Evolutionary conservation across 179 eudicot genomes (phyloP), one percentile per base, ranked within the genome.

Genomic region (Silene coronaria): DNA sequence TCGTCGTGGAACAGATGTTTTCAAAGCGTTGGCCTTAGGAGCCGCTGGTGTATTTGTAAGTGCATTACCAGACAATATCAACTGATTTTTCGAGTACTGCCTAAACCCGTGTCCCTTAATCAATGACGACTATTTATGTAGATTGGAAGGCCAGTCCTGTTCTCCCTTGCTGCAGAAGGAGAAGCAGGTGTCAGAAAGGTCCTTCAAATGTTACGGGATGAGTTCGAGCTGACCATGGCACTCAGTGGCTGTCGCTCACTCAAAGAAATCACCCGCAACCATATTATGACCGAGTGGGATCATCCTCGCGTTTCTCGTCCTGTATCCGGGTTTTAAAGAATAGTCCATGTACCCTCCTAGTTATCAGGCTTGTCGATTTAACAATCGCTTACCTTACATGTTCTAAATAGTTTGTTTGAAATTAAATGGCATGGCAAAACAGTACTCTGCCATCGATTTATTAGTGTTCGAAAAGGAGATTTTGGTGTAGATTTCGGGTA

Each of bases 1-100:
- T 45, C 90, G 96, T 14, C 96, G 96, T 81, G 97, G 96, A 83
- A 90, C 97, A 14, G 97, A 91, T 83, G 97, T 90, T 74, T 92
- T 92, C 85, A 92, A 92, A 87, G 97, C 97, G 28, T 82, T 92
- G 84, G 97, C 97, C 30, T 79, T 92, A 45, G 97, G 97, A 79
- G 97, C 96, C 6, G 80, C 93, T 80, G 97, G 97, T 70, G 81
- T 92, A 76, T 92, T 92, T 85, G 97, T 92, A 86, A 89, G 96
- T 87, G 69, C 24, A 23, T 24, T 27, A 67, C 4, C 65, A 16
- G 6, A 36, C 45, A 36, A 36, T 36, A 36, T 36, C n/a, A 36
- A 36, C 45, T 36, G 58, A 14, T 53, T 53, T 17, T 53, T 53
- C 14, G 13, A 42, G 14, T 42, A 42, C 48, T 42, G 58, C 80